A percentile compares a stretch with the other conserved stretches of the same genome.
These are phyloP conservation scores for Botryotinia calthae DNA, from an alignment of 2,329 filamentous ascomycete species.

Conservation along the genomic window DNA sequence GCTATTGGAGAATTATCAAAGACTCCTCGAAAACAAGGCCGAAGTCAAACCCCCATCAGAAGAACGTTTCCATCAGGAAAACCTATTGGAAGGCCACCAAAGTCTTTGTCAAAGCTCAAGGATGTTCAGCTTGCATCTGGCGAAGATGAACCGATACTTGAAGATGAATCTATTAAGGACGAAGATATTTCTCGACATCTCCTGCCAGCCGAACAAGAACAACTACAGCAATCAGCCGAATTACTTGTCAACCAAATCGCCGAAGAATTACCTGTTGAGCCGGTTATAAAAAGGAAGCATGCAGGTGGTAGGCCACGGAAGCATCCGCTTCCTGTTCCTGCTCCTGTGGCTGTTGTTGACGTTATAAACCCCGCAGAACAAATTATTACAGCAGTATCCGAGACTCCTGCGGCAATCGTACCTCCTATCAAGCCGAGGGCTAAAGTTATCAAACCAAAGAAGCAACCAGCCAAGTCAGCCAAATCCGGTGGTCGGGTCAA, in stretches of 20 bases:
- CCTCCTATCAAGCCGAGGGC: slow-evolving; percentile 21
- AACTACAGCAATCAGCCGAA: slow-evolving; percentile 33
- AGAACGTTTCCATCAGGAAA: slow-evolving; percentile 37
- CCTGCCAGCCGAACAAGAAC: slow-evolving; percentile 28
- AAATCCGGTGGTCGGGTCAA: slow-evolving; percentile 24
- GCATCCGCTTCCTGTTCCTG: slow-evolving; percentile 16
- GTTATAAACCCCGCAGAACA: slow-evolving; percentile 9
- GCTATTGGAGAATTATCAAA: slow-evolving; percentile 22
- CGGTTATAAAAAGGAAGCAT: slow-evolving; percentile 27
- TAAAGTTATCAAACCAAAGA: slow-evolving; percentile 22
- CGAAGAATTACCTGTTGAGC: slow-evolving; percentile 12
- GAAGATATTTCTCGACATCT: slow-evolving; percentile 26
- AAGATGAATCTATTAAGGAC: slow-evolving; percentile 20
- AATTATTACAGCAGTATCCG: slow-evolving; percentile 1
- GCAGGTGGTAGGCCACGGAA: slow-evolving; percentile 29
- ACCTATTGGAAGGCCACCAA: slow-evolving; percentile 37
- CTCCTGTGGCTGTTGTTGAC: slow-evolving; percentile 12
- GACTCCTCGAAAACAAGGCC: slow-evolving; percentile 24
- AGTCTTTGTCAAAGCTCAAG: slow-evolving; percentile 34
- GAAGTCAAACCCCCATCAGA: slow-evolving; percentile 28
- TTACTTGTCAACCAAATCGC: slow-evolving; percentile 29
- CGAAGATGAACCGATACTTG: slow-evolving; percentile 12
- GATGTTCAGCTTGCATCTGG: slow-evolving; percentile 29
- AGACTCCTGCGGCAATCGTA: slow-evolving; percentile 2
- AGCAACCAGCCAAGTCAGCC: slow-evolving; percentile 21